Evolutionary conservation across 768 basidiomycete species (phyloP).

Genomic region (Pleurotus tuber-regium): DNA sequence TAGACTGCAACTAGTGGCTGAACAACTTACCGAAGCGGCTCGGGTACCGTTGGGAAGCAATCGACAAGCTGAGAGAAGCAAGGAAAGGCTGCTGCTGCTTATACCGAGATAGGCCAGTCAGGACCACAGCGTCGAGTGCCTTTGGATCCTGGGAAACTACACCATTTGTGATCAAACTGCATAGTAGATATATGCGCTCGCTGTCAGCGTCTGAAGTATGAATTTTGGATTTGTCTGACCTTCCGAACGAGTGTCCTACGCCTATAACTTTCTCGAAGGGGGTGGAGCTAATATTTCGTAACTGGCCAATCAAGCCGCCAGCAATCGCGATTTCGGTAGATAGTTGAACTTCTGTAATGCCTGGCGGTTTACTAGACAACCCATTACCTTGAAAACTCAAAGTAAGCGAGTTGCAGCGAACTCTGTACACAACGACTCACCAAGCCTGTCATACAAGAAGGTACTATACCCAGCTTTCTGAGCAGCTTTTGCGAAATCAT

Average conservation of each 20-base stretch:
- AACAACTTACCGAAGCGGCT: conserved; percentile 17
- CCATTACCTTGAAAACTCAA: conserved; percentile 17
- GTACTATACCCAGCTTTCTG: conserved; percentile 17
- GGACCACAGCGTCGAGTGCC: conserved; percentile 18
- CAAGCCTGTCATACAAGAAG: conserved; percentile 21
- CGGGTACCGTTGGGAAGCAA: conserved; percentile 16
- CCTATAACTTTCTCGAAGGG: conserved; percentile 20
- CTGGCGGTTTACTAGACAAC: conserved; percentile 21
- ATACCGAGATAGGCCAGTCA: conserved; percentile 19
- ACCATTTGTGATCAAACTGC: conserved; percentile 17
- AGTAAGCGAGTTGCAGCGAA: neutral
- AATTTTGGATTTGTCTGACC: conserved; percentile 14
- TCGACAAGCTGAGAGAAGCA: conserved; percentile 15
- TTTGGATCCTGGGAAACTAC: conserved; percentile 17
- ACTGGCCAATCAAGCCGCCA: conserved; percentile 14
- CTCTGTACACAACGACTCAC: conserved; percentile 8
- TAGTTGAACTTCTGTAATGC: conserved; percentile 20
- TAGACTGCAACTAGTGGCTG: neutral
- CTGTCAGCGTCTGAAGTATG: too few species aligned
- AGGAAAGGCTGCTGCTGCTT: conserved; percentile 12
- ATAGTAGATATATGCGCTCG: too few species aligned
- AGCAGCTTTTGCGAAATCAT: conserved; percentile 19
- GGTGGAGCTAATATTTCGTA: too few species aligned
- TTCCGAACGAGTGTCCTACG: conserved; percentile 24
- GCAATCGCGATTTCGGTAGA: conserved; percentile 19